phyloP scores from a whole-genome alignment of 352 stramenopile species.

The Phytophthora citricola region DNA sequence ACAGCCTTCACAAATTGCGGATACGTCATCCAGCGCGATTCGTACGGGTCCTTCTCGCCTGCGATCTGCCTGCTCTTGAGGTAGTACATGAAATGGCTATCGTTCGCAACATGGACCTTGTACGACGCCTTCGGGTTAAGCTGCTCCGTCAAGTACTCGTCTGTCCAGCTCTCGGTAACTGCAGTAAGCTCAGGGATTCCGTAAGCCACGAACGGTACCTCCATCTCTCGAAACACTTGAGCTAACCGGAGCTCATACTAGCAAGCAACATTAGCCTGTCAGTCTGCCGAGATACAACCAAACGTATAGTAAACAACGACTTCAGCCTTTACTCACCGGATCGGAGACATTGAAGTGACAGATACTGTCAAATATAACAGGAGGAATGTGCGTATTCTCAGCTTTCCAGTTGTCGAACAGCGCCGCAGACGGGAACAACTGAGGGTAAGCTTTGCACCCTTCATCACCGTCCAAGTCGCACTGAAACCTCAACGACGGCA shows the following conservation, averaged over 20 bases:
- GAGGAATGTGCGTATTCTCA: slow-evolving; percentile 48
- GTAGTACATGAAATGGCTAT: slow-evolving; percentile 97
- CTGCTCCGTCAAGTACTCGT: slow-evolving; percentile 71
- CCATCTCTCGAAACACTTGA: slow-evolving; percentile 90
- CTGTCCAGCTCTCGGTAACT: slow-evolving; percentile 84
- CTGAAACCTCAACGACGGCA: slow-evolving; percentile 63
- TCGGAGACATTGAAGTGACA: slow-evolving; percentile 73
- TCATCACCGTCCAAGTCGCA: slow-evolving; percentile 48
- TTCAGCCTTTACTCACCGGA: slow-evolving; percentile 35
- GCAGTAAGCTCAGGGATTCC: slow-evolving; percentile 88
- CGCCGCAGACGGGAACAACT: slow-evolving; percentile 71
- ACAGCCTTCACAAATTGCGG: slow-evolving; percentile 55
- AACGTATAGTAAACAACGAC: neutral
- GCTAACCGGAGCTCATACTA: slow-evolving; percentile 84
- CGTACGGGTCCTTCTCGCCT: slow-evolving; percentile 51
- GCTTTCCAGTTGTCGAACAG: slow-evolving; percentile 87
- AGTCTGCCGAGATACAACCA: neutral
- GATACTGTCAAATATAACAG: slow-evolving; percentile 61
- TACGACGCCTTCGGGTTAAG: slow-evolving; percentile 47
- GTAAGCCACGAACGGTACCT: slow-evolving; percentile 95
- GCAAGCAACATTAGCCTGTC: slow-evolving; percentile 10
- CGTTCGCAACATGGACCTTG: slow-evolving; percentile 77
- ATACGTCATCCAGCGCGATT: slow-evolving; percentile 67
- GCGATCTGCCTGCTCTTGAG: slow-evolving; percentile 45
- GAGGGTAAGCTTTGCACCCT: slow-evolving; percentile 68